A percentile compares a stretch with the other conserved stretches of the same genome.
phyloP scores from a whole-genome alignment of 23 red algal species.

The Gracilaria domingensis region DNA sequence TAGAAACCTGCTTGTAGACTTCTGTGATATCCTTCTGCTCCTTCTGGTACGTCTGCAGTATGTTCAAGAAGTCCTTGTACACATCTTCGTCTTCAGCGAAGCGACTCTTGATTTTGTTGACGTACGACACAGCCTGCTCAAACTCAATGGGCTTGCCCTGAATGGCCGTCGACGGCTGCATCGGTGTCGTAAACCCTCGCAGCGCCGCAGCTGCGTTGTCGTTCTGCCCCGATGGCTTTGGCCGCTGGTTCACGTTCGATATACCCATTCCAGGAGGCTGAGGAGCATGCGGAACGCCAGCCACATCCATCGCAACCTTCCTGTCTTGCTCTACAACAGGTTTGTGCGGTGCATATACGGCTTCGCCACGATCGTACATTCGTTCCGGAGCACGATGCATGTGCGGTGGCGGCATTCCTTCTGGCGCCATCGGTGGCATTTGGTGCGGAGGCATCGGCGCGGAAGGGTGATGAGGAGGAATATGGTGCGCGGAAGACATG shows the following conservation, averaged over 20 bases:
- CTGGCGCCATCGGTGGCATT: neutral
- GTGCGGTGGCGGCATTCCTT: neutral
- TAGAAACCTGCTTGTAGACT: conserved; percentile 83
- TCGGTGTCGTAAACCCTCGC: neutral
- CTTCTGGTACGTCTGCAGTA: conserved; percentile 94
- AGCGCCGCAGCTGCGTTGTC: conserved; percentile 52
- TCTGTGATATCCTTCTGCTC: conserved; percentile 78
- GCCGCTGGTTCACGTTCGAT: neutral
- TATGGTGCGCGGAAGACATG: conserved; percentile 11
- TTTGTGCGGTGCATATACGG: conserved; percentile 8
- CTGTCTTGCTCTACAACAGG: neutral
- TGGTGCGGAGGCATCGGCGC: conserved; percentile 26
- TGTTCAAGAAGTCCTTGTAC: conserved; percentile 88
- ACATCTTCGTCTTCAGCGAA: conserved; percentile 76
- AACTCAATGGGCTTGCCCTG: conserved; percentile 82
- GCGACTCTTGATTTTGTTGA: conserved; percentile 95
- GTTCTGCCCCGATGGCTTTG: conserved; percentile 11
- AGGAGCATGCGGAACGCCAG: neutral
- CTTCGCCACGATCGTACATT: neutral
- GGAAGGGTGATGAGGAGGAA: conserved; percentile 5
- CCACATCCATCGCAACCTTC: neutral
- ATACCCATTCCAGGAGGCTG: neutral
- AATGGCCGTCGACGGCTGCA: conserved; percentile 25
- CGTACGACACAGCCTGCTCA: conserved; percentile 93
- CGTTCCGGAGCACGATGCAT: conserved; percentile 5